A percentile compares a stretch with the other conserved stretches of the same genome.
Evolutionary conservation across 2,329 filamentous ascomycete species (phyloP).

Genomic region (Seiridium cupressi): DNA sequence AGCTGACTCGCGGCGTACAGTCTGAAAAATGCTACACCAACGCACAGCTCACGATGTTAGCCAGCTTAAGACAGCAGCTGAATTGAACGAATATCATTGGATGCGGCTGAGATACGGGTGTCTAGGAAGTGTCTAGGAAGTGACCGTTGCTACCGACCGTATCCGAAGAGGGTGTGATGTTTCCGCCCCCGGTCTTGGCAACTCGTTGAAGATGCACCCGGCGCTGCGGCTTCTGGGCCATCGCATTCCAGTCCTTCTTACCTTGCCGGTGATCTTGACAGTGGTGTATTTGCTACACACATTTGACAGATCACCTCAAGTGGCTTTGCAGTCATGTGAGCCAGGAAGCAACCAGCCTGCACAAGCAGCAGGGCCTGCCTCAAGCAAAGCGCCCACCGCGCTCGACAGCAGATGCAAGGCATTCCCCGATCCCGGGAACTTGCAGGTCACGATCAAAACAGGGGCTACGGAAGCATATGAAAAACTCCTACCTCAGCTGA

Average conservation of each 20-base stretch:
- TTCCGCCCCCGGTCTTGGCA: too few species aligned
- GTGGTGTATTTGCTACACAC: background rate
- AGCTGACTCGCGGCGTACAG: background rate
- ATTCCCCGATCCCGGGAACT: background rate
- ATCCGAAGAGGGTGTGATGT: too few species aligned
- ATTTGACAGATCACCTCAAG: too few species aligned
- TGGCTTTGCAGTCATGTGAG: too few species aligned
- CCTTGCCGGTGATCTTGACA: background rate
- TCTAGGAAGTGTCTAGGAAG: too few species aligned
- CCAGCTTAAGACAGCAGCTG: background rate
- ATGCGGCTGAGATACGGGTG: background rate
- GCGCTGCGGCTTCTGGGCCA: background rate
- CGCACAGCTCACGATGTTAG: background rate
- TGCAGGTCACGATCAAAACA: background rate
- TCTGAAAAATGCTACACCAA: background rate
- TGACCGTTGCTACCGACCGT: too few species aligned
- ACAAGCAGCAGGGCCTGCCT: too few species aligned
- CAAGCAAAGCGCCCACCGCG: too few species aligned
- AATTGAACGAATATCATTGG: background rate
- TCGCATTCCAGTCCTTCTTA: background rate
- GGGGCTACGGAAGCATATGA: slow-evolving; percentile 2
- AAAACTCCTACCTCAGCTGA: background rate
- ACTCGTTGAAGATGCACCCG: background rate
- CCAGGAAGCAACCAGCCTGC: too few species aligned
- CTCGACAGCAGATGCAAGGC: background rate